Percentiles rank a stretch among this genome's conserved stretches.
These are phyloP conservation scores for Przewalskia tangutica DNA, from an alignment of 257 asterid species.

Conservation along the genomic window DNA sequence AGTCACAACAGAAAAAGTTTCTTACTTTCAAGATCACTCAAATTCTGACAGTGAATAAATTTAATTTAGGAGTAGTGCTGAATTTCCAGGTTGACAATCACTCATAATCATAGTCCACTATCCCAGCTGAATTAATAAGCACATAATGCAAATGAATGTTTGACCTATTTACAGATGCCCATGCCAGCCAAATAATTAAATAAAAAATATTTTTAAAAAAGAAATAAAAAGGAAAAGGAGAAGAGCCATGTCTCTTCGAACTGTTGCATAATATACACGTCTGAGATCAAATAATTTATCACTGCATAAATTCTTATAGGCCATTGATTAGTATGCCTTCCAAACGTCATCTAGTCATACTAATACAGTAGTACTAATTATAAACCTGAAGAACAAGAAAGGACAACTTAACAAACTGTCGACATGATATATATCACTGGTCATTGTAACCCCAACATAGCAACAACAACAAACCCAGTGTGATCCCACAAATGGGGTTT, in stretches of 20 bases:
- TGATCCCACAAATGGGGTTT: too few relatives aligned
- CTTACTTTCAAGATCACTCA: neutral
- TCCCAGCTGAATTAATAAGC: neutral
- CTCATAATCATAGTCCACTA: neutral
- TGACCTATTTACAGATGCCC: neutral
- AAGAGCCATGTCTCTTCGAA: neutral
- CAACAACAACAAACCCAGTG: too few relatives aligned
- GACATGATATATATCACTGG: neutral
- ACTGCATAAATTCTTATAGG: neutral
- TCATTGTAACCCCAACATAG: neutral
- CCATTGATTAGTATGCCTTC: neutral
- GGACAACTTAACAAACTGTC: neutral
- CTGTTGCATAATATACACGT: neutral
- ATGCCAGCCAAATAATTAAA: neutral
- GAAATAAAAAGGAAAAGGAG: neutral
- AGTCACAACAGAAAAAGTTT: neutral
- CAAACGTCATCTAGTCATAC: neutral
- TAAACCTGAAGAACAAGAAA: neutral
- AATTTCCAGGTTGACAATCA: neutral
- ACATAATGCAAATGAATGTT: neutral
- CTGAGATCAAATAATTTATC: neutral
- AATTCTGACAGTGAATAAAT: neutral
- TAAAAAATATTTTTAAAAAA: neutral
- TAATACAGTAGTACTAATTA: neutral
- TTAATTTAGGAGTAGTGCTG: neutral